These are phyloP conservation scores for Fusarium nelsonii DNA, from an alignment of 2,329 filamentous ascomycete genomes.

Conservation along the genomic window DNA sequence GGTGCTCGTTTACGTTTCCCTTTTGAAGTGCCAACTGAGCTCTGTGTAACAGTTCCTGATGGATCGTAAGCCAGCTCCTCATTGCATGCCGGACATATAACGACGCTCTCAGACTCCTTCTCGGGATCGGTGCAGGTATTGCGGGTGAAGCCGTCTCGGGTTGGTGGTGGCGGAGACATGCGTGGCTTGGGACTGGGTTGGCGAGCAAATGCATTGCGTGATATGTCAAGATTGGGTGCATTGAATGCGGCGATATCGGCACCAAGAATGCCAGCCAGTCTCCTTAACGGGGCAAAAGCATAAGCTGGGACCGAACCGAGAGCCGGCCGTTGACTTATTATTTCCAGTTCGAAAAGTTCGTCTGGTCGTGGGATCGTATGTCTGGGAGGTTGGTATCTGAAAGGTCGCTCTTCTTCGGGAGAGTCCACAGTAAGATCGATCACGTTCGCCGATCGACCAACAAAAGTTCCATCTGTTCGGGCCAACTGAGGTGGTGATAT, in stretches of 20 bases:
- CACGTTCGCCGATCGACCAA: slow-evolving; percentile 53
- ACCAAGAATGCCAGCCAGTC: slow-evolving; percentile 47
- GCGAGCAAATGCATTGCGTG: slow-evolving; percentile 50
- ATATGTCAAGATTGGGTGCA: slow-evolving; percentile 43
- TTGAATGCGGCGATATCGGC: slow-evolving; percentile 42
- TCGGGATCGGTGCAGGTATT: slow-evolving; percentile 62
- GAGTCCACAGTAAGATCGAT: slow-evolving; percentile 67
- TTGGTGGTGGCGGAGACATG: slow-evolving; percentile 72
- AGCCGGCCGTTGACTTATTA: slow-evolving; percentile 44
- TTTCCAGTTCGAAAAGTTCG: slow-evolving; percentile 48
- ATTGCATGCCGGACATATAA: slow-evolving; percentile 88
- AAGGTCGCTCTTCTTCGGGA: slow-evolving; percentile 51
- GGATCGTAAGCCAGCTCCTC: slow-evolving; percentile 84
- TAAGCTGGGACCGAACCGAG: slow-evolving; percentile 38
- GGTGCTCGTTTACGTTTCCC: slow-evolving; percentile 61
- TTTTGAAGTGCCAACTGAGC: slow-evolving; percentile 42
- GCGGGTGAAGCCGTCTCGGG: slow-evolving; percentile 83
- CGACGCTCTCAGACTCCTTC: slow-evolving; percentile 72
- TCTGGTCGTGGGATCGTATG: slow-evolving; percentile 36
- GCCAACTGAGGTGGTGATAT: slow-evolving; percentile 58
- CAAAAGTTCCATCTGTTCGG: slow-evolving; percentile 60
- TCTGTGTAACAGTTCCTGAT: slow-evolving; percentile 49
- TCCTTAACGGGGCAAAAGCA: slow-evolving; percentile 43
- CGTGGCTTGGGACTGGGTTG: slow-evolving; percentile 58
- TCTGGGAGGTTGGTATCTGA: slow-evolving; percentile 27